phyloP scores from a whole-genome alignment of 371 early-diverging fungal genomes.

The Blakeslea trispora region DNA sequence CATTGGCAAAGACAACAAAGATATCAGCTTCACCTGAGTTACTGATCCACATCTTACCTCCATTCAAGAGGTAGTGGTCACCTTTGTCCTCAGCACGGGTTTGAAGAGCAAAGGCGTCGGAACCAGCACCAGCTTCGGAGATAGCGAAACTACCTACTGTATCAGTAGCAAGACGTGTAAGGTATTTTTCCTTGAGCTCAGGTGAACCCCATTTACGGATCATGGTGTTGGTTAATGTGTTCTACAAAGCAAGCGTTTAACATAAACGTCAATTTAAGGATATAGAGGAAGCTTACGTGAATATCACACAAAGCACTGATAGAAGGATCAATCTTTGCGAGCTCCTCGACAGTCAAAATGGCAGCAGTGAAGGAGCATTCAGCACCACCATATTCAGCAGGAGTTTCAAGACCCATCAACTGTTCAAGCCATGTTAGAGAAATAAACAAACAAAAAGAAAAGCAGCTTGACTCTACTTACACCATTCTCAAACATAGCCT shows the following conservation, averaged over 20 bases:
- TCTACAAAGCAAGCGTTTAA: constrained; percentile 41
- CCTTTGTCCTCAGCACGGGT: constrained; percentile 92
- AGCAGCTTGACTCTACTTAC: constrained; percentile 46
- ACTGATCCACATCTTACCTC: constrained; percentile 92
- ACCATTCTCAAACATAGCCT: constrained; percentile 89
- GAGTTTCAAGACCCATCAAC: constrained; percentile 96
- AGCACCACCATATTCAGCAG: constrained; percentile 80
- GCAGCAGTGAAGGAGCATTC: constrained; percentile 90
- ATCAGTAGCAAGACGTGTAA: constrained; percentile 83
- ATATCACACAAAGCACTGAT: constrained; percentile 94
- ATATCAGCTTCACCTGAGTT: constrained; percentile 90
- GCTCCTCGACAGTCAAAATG: constrained; percentile 90
- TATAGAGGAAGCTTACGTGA: constrained; percentile 56
- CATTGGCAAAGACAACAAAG: constrained; percentile 97
- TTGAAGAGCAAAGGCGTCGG: constrained; percentile 95
- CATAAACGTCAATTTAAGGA: neutral
- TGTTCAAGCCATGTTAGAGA: constrained; percentile 29
- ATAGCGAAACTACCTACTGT: constrained; percentile 94
- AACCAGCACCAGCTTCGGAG: constrained; percentile 91
- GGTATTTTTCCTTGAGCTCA: constrained; percentile 81
- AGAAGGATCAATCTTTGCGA: constrained; percentile 95
- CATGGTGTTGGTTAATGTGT: constrained; percentile 94
- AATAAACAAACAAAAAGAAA: constrained; percentile 9
- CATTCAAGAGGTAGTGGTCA: constrained; percentile 91
- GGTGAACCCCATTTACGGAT: constrained; percentile 82